phyloP scores from a whole-genome alignment of 495 filamentous ascomycete genomes.

The Podospora bellae-mahoneyi region DNA sequence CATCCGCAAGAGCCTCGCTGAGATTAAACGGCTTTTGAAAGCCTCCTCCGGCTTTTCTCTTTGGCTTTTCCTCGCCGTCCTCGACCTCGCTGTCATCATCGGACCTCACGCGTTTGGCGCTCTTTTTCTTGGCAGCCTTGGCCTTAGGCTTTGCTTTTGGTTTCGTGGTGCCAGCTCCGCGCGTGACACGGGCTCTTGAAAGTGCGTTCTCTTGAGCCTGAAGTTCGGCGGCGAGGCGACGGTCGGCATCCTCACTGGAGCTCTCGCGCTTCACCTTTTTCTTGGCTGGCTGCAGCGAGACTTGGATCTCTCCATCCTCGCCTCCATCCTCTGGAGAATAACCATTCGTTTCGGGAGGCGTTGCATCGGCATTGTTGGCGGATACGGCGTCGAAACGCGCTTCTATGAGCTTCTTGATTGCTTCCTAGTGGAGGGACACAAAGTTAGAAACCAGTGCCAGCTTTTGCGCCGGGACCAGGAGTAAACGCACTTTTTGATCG shows the following conservation, averaged over 20 bases:
- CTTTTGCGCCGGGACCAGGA: slow-evolving; percentile 2
- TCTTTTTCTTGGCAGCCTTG: slow-evolving; percentile 68
- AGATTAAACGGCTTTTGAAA: slow-evolving; percentile 54
- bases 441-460: slow-evolving; percentile 3
- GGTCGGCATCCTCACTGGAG: slow-evolving; percentile 68
- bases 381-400: slow-evolving; percentile 83
- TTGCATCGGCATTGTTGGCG: slow-evolving; percentile 38
- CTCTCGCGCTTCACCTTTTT: slow-evolving; percentile 58
- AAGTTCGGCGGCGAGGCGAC: slow-evolving; percentile 75
- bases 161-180: slow-evolving; percentile 57
- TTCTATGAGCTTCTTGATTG: slow-evolving; percentile 80
- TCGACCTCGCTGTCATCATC: slow-evolving; percentile 79
- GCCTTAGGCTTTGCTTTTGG: slow-evolving; percentile 36
- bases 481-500: slow-evolving; percentile 68
- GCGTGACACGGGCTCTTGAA: slow-evolving; percentile 60
- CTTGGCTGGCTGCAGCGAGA: slow-evolving; percentile 50
- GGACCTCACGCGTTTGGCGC: slow-evolving; percentile 66
- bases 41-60: slow-evolving; percentile 49
- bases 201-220: slow-evolving; percentile 87
- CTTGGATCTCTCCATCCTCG: slow-evolving; percentile 45
- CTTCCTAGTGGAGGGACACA: slow-evolving; percentile 50
- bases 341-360: slow-evolving; percentile 37
- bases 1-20: slow-evolving; percentile 44
- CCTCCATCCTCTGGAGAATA: slow-evolving; percentile 35
- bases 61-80: slow-evolving; percentile 52